phyloP scores from a whole-genome alignment of 305 asterid genomes.

The Rubia tinctorum region DNA sequence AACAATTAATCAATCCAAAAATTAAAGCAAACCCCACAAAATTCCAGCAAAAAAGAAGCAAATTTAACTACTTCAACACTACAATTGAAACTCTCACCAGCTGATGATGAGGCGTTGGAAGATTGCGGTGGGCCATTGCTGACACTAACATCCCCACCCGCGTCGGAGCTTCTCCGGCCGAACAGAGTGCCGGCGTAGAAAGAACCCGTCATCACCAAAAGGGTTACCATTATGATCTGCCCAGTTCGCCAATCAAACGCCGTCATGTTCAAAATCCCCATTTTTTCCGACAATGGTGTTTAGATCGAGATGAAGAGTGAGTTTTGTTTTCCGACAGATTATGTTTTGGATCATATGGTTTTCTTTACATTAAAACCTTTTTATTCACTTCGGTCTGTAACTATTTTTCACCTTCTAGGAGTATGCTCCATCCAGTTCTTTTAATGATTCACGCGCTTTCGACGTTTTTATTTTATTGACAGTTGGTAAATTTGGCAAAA shows the following conservation, averaged over 20 bases:
- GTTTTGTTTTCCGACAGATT: not conserved
- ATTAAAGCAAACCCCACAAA: not conserved
- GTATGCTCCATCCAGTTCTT: too few relatives aligned
- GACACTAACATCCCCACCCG: constrained; percentile 27
- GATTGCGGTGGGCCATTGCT: constrained; percentile 25
- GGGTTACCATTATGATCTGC: constrained; percentile 48
- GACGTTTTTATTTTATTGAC: too few relatives aligned
- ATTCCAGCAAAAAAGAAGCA: not conserved
- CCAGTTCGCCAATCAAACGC: constrained; percentile 78
- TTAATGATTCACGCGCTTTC: too few relatives aligned
- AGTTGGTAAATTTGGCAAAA: too few relatives aligned
- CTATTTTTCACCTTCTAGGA: too few relatives aligned
- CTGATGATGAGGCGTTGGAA: constrained; percentile 4
- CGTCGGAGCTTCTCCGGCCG: constrained; percentile 26
- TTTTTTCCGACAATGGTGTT: constrained; percentile 5
- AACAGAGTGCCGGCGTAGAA: constrained; percentile 76
- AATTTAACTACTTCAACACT: not conserved
- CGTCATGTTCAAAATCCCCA: constrained; percentile 50
- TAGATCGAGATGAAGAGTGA: constrained; percentile 1
- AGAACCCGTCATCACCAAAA: constrained; percentile 69
- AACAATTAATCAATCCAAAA: not conserved
- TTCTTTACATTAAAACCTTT: not conserved
- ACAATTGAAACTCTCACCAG: not conserved
- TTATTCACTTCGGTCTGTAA: not conserved
- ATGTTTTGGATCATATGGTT: not conserved